Base-by-base conservation (phyloP, 1,284 basidiomycete species). In the Tetrapyrgos nigripes region DNA sequence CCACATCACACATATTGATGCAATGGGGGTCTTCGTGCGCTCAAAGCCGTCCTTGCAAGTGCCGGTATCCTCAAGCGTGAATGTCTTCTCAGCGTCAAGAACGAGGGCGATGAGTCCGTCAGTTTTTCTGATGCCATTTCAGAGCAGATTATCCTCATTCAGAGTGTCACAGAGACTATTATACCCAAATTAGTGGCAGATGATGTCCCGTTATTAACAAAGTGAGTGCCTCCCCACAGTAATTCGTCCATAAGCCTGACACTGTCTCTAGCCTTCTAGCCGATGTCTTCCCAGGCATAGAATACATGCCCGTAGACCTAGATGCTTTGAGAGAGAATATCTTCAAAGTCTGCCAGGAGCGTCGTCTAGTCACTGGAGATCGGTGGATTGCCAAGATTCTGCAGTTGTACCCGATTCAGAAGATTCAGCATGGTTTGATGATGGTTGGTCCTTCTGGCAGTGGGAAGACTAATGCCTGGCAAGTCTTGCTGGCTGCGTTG, bases 341-440 rank as follows among this genome's bases (percentile, higher is more conserved):
- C 60, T 75, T 87, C 62, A 88, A 91, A 62, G 93, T 98, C 53
- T 98, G 97, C 75, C 78, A 82, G 13, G 95, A 98, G 74, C 87
- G 88, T 19, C 90, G 95, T 43, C 81, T 98, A 24, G 86, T 97
- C 17, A 80, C 89, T 55, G 93, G 94, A 29, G 93, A 96, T 49
- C 85, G 88, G 24, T 99, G 98, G 97, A 84, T 95, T 53, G 86
- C 90, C 68, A 99, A 99, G 81, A 96, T 99, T 62, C 80, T 99
- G 26, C 97, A 99, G 74, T 84, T 99, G 13, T 99, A 98, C 74
- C 97, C 98, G 75, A 98, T 99, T 60, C 97, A 99, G 77, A 98
- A 97, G 81, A 99, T 99, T 62, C 96, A 98, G 68, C 98, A 99
- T 74, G 97, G 97, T 76, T 82, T 99, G 55, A 99, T 99, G 96